phyloP scores from a whole-genome alignment of 73 alveolate species.

The Tetrahymena thermophila region DNA sequence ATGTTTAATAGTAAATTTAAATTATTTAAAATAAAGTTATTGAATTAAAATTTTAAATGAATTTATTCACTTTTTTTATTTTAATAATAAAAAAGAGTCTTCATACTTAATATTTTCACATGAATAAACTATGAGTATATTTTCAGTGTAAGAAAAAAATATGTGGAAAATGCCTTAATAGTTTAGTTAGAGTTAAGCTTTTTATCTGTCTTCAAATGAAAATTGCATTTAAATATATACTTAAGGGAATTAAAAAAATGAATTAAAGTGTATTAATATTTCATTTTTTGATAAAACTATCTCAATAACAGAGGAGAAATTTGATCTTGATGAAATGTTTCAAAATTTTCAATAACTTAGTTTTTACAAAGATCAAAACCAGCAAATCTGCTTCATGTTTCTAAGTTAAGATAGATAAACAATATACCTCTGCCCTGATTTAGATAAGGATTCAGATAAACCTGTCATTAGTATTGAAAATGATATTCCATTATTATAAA shows the following conservation, averaged over 20 bases:
- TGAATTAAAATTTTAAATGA: no score
- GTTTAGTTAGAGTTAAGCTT: not conserved
- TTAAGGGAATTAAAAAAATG: not conserved
- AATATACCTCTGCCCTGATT: not conserved
- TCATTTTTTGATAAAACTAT: not conserved
- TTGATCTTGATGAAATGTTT: not conserved
- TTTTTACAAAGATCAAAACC: not conserved
- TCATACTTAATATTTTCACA: not conserved
- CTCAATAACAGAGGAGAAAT: not conserved
- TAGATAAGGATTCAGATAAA: not conserved
- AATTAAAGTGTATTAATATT: not conserved
- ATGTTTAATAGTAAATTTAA: no score
- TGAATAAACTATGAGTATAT: not conserved
- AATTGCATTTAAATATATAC: not conserved
- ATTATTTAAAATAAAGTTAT: no score
- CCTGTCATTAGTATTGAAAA: not conserved
- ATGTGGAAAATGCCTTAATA: not conserved
- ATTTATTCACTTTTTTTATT: not conserved
- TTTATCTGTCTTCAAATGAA: not conserved
- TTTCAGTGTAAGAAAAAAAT: not conserved
- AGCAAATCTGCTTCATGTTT: not conserved
- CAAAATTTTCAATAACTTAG: not conserved
- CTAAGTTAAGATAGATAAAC: not conserved
- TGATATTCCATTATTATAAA: not conserved
- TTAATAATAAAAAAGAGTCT: not conserved